Conservation (phyloP, 768 basidiomycete species). For the Leucosporidium yakuticum region DNA sequence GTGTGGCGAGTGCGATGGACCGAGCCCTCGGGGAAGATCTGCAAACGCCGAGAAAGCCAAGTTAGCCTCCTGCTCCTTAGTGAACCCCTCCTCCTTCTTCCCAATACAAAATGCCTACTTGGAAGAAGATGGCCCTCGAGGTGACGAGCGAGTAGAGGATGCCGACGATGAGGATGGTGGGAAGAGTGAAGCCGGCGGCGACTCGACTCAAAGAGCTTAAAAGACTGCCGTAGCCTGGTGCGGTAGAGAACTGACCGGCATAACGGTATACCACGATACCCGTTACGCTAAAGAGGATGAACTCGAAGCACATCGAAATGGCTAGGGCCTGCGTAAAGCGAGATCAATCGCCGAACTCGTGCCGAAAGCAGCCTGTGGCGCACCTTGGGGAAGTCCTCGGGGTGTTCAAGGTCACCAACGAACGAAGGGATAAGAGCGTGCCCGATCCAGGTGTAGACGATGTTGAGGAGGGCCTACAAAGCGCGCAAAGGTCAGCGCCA, state of each 20-base stretch:
- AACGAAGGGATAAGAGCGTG: conserved; percentile 35
- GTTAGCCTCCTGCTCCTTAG: no score
- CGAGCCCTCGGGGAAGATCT: conserved; percentile 35
- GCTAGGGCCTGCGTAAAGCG: conserved; percentile 28
- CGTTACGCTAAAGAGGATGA: conserved; percentile 35
- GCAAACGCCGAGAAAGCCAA: conserved; percentile 25
- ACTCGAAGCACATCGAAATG: conserved; percentile 31
- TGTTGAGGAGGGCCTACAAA: conserved; percentile 34
- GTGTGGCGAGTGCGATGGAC: conserved; percentile 35
- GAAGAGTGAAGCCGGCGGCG: conserved; percentile 36
- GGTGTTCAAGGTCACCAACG: conserved; percentile 36
- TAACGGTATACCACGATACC: conserved; percentile 37
- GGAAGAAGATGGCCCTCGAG: conserved; percentile 35
- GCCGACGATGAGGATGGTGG: conserved; percentile 32
- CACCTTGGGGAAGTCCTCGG: conserved; percentile 38
- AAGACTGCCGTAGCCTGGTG: conserved; percentile 24
- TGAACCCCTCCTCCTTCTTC: no score
- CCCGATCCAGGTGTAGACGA: conserved; percentile 19
- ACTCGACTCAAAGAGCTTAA: conserved; percentile 22
- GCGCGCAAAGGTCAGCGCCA: no score
- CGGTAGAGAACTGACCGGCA: conserved; percentile 32
- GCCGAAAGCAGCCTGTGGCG: not conserved
- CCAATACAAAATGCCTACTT: no score
- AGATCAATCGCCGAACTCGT: not conserved
- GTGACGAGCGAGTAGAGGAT: conserved; percentile 23